Evolutionary conservation across 495 filamentous ascomycete species (phyloP).

Genomic region (Aspergillus funiculosus): DNA sequence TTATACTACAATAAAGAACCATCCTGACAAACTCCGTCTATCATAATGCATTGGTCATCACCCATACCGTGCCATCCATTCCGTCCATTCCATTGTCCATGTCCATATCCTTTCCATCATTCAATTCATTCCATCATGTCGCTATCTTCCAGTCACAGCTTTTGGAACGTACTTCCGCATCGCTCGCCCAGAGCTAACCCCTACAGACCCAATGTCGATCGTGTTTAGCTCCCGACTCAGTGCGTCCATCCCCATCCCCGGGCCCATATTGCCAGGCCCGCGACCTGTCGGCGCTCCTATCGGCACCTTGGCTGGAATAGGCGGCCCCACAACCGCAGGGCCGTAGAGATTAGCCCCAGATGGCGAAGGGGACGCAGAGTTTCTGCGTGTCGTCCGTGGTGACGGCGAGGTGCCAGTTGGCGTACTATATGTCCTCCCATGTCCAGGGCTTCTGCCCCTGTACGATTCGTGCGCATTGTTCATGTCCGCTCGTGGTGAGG

Average conservation of each 20-base stretch:
- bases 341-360: constrained; percentile 29
- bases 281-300: constrained; percentile 36
- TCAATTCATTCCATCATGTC: not conserved
- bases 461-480: constrained; percentile 23
- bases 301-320: constrained; percentile 73
- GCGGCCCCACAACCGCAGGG: constrained; percentile 45
- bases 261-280: constrained; percentile 26
- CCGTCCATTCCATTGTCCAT: not conserved
- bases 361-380: constrained; percentile 31
- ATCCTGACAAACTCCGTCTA: no score
- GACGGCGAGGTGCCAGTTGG: constrained; percentile 5
- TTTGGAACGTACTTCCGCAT: constrained; percentile 23
- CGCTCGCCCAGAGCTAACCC: constrained; percentile 26
- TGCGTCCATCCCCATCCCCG: constrained; percentile 50
- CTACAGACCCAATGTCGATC: constrained; percentile 69
- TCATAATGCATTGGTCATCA: no score
- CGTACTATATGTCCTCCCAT: constrained; percentile 22
- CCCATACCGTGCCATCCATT: constrained; percentile 1
- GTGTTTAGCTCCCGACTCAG: constrained; percentile 73
- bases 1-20: no score
- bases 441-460: constrained; percentile 18
- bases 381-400: constrained; percentile 12
- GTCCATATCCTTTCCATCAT: not conserved
- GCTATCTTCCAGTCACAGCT: constrained; percentile 16
- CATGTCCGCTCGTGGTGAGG: constrained; percentile 1